These are phyloP conservation scores for Cenchrus fungigraminus DNA, from an alignment of 176 grass and related monocot species.

Conservation along the genomic window DNA sequence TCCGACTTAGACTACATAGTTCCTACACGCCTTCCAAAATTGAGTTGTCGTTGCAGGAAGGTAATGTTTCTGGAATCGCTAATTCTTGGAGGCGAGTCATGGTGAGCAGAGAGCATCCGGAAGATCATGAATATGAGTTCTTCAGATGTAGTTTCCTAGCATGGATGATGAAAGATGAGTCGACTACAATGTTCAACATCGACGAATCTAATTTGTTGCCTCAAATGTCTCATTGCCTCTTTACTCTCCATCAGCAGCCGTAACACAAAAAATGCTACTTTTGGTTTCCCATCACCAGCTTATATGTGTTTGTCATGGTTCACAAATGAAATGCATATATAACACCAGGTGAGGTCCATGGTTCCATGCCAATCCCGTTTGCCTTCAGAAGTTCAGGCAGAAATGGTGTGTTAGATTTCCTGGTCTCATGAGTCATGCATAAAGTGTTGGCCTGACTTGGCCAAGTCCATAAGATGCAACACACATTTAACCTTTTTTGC, in stretches of 20 bases:
- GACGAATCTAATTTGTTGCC: neutral
- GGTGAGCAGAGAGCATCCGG: no score
- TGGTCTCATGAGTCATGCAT: neutral
- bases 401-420: neutral
- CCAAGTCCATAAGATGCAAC: no score
- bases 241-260: neutral
- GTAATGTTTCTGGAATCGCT: no score
- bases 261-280: neutral
- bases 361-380: neutral
- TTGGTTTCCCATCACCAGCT: neutral
- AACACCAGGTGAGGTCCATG: neutral
- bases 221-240: neutral
- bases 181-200: neutral
- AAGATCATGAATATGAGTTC: no score
- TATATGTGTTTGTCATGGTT: neutral
- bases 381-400: neutral
- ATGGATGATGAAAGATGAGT: neutral
- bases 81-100: no score
- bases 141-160: neutral
- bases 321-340: neutral
- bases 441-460: neutral
- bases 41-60: no score
- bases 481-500: no score
- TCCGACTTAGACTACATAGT: no score
- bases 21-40: no score